Conservation (phyloP, 441 rosid species). For the Populus hybrid region DNA sequence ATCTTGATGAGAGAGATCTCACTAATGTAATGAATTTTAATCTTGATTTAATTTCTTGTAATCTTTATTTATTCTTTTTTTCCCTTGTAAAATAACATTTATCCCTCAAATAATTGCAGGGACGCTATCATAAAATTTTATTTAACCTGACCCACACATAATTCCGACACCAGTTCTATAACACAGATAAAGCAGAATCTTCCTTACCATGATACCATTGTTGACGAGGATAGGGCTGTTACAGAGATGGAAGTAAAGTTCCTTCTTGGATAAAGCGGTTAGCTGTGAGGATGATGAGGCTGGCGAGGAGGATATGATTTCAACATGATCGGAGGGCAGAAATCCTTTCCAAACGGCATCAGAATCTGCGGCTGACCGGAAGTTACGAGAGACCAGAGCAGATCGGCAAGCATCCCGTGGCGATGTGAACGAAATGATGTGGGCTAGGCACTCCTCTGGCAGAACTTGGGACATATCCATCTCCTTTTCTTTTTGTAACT, state of each 20-base stretch:
- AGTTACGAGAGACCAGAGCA: conserved; percentile 27
- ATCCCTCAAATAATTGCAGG: too few species aligned
- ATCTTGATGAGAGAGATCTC: too few species aligned
- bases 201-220: conserved; percentile 36
- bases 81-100: too few species aligned
- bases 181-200: too few species aligned
- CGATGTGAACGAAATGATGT: conserved; percentile 27
- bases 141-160: too few species aligned
- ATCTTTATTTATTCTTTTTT: too few species aligned
- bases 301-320: conserved; percentile 11
- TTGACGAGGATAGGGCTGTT: conserved; percentile 27
- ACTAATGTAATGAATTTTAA: too few species aligned
- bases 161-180: too few species aligned
- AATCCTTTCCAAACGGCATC: conserved; percentile 40
- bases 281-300: neutral
- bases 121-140: too few species aligned
- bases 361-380: conserved; percentile 37
- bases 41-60: too few species aligned
- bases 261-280: conserved; percentile 21
- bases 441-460: conserved; percentile 39
- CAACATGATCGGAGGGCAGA: conserved; percentile 33
- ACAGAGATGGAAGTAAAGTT: conserved; percentile 30
- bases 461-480: conserved; percentile 5
- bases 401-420: conserved; percentile 37
- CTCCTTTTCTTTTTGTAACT: neutral